These are phyloP conservation scores for Exserohilum rostratum DNA, from an alignment of 2,329 filamentous ascomycete species.

Conservation along the genomic window DNA sequence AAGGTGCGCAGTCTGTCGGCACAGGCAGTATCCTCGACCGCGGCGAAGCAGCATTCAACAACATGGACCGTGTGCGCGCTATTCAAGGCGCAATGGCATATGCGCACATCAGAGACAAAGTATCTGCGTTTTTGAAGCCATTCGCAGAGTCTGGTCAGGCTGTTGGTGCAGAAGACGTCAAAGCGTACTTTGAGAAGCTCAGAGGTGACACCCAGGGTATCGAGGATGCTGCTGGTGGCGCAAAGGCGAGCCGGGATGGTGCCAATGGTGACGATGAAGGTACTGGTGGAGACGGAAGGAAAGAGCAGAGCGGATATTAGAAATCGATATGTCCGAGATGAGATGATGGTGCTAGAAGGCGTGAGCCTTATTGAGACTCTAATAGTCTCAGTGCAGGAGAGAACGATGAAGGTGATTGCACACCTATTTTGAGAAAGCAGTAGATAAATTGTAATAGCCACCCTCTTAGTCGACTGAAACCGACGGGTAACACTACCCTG, in stretches of 20 bases:
- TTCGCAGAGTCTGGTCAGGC: slow-evolving; percentile 90
- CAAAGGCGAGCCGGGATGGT: slow-evolving; percentile 35
- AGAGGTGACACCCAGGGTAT: slow-evolving; percentile 84
- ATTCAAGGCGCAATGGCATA: slow-evolving; percentile 98
- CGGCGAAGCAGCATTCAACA: slow-evolving; percentile 88
- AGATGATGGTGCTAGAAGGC: background rate
- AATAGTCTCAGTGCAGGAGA: background rate
- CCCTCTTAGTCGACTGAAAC: no score
- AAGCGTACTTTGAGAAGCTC: slow-evolving; percentile 92
- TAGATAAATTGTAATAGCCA: no score
- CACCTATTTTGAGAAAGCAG: no score
- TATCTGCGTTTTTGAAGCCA: slow-evolving; percentile 92
- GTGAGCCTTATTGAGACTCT: background rate
- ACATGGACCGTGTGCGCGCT: slow-evolving; percentile 88
- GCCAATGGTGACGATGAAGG: slow-evolving; percentile 30
- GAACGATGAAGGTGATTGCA: background rate
- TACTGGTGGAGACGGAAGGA: slow-evolving; percentile 37
- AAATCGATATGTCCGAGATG: slow-evolving; percentile 25
- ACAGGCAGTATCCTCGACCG: slow-evolving; percentile 87
- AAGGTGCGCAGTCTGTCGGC: slow-evolving; percentile 64
- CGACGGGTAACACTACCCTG: no score
- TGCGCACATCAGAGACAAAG: slow-evolving; percentile 91
- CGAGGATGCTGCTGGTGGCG: slow-evolving; percentile 41
- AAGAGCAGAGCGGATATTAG: slow-evolving; percentile 50
- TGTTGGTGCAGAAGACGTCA: slow-evolving; percentile 94